Percentiles rank a stretch among this genome's conserved stretches.
Conservation (phyloP, 495 filamentous ascomycete genomes). For the Astrothelium macrocarpum region DNA sequence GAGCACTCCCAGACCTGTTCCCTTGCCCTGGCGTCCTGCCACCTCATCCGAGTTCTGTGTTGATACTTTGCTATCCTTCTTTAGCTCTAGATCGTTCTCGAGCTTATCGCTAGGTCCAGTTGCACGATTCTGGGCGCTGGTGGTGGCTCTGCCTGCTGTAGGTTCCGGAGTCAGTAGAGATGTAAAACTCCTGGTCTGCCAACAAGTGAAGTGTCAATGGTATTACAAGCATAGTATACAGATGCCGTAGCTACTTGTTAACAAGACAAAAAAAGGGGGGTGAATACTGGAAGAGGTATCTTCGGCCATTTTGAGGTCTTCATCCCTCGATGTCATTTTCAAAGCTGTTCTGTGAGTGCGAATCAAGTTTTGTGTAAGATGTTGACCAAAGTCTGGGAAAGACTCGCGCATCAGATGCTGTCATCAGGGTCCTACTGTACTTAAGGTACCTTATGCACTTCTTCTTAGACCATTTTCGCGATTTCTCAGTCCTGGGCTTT, state of each 20-base stretch:
- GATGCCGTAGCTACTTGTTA: neutral
- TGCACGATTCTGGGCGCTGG: neutral
- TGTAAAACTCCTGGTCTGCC: neutral
- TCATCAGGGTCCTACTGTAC: no score
- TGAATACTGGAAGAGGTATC: neutral
- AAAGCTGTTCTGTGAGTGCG: neutral
- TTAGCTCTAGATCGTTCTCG: slow-evolving; percentile 17
- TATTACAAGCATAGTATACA: neutral
- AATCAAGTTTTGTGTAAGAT: no score
- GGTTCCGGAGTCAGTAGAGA: neutral
- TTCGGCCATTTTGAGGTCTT: neutral
- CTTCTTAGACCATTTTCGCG: no score
- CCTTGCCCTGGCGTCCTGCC: slow-evolving; percentile 16
- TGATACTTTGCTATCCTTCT: slow-evolving; percentile 16
- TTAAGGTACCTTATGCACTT: no score
- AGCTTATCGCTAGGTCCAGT: slow-evolving; percentile 8
- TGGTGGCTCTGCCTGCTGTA: neutral
- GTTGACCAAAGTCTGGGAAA: no score
- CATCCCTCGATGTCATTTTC: neutral
- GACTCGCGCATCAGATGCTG: no score
- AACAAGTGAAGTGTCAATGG: neutral
- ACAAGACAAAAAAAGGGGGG: neutral
- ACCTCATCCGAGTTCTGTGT: slow-evolving; percentile 11
- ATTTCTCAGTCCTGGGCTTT: no score
- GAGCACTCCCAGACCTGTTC: slow-evolving; percentile 10